phyloP scores from a whole-genome alignment of 768 basidiomycete species.

The Russula ochroleuca region DNA sequence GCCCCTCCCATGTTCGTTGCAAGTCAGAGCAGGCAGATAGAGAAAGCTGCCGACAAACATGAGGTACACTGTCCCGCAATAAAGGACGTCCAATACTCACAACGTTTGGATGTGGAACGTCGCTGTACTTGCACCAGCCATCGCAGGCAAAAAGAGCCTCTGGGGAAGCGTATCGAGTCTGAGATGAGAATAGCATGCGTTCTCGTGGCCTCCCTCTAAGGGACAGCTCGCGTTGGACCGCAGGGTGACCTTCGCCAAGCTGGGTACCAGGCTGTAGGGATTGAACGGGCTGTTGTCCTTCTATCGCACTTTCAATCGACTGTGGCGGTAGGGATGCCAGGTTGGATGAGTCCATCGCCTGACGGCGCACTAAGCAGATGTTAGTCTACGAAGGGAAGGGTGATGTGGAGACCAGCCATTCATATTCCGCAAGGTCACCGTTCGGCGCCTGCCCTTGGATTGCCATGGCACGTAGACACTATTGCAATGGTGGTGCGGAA shows the following conservation, averaged over 20 bases:
- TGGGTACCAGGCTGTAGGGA: background rate
- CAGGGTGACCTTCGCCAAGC: background rate
- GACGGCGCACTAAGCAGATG: constrained; percentile 14
- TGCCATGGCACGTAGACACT: constrained; percentile 30
- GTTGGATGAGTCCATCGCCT: background rate
- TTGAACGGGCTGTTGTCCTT: background rate
- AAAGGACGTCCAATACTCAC: constrained; percentile 5
- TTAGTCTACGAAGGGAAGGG: background rate
- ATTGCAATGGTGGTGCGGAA: constrained; percentile 31
- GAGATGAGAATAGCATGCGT: background rate
- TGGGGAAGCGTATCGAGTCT: constrained; percentile 26
- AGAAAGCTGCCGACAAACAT: constrained; percentile 16
- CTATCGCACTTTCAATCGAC: background rate
- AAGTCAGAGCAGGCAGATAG: constrained; percentile 30
- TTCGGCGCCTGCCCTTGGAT: constrained; percentile 28
- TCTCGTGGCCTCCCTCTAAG: background rate
- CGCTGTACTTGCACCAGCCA: constrained; percentile 26
- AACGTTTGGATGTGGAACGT: constrained; percentile 11
- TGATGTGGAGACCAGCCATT: constrained; percentile 16
- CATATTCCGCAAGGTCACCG: constrained; percentile 23
- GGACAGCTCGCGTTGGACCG: background rate
- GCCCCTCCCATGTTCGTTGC: constrained; percentile 29
- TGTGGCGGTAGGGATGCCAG: background rate
- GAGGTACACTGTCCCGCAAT: background rate
- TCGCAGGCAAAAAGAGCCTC: constrained; percentile 21